Evolutionary conservation across 2,329 filamentous ascomycete genomes (phyloP), one percentile per base, ranked within the genome.

Genomic region (Clonostachys rhizophaga): DNA sequence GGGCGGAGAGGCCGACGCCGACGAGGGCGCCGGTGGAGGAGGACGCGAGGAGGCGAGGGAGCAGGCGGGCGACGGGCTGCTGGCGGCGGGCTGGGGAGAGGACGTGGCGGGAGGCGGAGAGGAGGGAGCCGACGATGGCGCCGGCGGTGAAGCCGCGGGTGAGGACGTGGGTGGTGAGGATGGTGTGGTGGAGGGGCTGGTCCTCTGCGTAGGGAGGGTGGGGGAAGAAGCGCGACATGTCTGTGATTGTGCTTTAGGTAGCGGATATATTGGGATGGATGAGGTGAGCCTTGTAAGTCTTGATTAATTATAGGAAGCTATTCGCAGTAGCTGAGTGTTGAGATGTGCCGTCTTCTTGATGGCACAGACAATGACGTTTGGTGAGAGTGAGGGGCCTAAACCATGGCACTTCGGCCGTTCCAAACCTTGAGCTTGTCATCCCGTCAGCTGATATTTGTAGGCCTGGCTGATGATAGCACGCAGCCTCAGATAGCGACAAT

Each of bases 161-260:
- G 42, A 82, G 67, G 52, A 83, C 76, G 63, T 87, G 83, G 1
- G 72, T 68, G 48, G 72, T 72, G 50, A 87, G 78, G 54, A 86
- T 79, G 5, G 73, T 68, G 50, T 66, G 67, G 8, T 73, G 57
- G 49, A 74, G 65, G 34, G 75, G 74, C 54, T 87, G 83, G 59
- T 86, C 83, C 65, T 87, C 83, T 33, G 81, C 80, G 60, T 81
- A 81, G 44, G 69, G 51, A 5, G 79, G 48, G 56, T 81, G 79
- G 6, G 79, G 78, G 60, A 69, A 74, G 59, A 76, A 72, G 48
- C 74, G 74, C 5, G 77, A 79, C 78, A 83, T 81, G 44, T n/a
- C n/a, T 30, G 13, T 35, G 20, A 20, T 41, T 40, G 40, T 20
- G 16, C 13, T 49, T 37, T 18, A 33, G 34, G 42, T 6, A 11